Base-by-base conservation (phyloP, 2,329 filamentous ascomycete species). In the Venturia effusa region DNA sequence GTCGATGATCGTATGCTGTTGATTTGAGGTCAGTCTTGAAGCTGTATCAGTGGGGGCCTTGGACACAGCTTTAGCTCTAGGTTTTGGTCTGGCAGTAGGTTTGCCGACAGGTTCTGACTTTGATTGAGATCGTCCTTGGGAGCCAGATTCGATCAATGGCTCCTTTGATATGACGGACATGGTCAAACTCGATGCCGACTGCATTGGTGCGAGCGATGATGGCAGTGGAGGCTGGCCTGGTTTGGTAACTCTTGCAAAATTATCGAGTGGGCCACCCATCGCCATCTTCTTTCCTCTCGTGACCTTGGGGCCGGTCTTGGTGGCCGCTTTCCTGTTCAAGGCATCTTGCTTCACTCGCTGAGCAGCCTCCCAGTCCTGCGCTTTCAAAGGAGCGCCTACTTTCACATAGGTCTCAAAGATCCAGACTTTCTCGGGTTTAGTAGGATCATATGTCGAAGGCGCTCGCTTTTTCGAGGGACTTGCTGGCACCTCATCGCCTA, bases 371-470 rank as follows among this genome's bases (percentile, higher is more conserved):
- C 88, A 92, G 51, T 83, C 82, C 67, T 86, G 79, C 0, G 89
- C 82, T 34, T 83, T 83, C 1, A 85, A 75, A 3, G 88, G 88
- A 63, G 87, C 80, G 0, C 88, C 88, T 2, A 87, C 72, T 64
- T 81, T 84, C 4, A 85, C 83, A 62, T 89, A 79, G 0, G 82
- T 80, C 68, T 87, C 84, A 27, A 88, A 79, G 6, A 92, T 75
- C 89, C 89, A 93, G 11, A 83, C 73, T 67, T 87, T 83, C 48
- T 89, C 84, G 1, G 84, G 77, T 34, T 84, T 80, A 10, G 80
- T 81, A 0, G 90, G 88, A 68, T 92, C 86, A 68, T 88, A 92
- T 0, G 71, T 73, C 61, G 70, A 78, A 61, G 69, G 75, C 55
- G 72, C 72, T 69, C 80, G 73, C 69, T 75, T 77, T 69, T 77